phyloP scores from a whole-genome alignment of 345 rosid species.

The Syzygium grande region DNA sequence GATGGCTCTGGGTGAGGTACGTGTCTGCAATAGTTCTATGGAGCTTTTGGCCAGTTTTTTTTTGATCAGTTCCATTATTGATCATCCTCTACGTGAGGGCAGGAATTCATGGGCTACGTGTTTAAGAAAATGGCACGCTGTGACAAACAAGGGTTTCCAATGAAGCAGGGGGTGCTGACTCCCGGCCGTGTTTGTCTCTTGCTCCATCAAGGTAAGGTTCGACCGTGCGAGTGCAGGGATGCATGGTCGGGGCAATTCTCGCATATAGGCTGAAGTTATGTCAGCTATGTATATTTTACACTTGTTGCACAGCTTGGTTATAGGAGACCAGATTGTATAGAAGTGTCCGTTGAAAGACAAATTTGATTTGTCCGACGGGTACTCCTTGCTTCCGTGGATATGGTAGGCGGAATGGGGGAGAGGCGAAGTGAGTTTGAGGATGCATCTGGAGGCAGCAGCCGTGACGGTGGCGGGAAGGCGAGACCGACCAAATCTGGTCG shows the following conservation, averaged over 20 bases:
- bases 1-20: conserved; percentile 79
- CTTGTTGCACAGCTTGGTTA: no score
- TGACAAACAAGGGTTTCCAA: conserved; percentile 87
- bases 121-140: conserved; percentile 90
- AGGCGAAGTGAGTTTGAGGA: no score
- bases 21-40: neutral
- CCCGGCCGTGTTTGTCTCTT: conserved; percentile 78
- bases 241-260: neutral
- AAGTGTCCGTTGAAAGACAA: no score
- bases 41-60: neutral
- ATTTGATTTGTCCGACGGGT: no score
- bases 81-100: neutral
- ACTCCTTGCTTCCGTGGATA: conserved; percentile 78
- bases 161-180: conserved; percentile 83
- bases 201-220: conserved; percentile 49
- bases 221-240: no score
- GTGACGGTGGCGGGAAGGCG: no score
- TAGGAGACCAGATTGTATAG: no score
- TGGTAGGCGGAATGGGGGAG: conserved; percentile 42
- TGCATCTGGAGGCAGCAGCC: no score
- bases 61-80: neutral
- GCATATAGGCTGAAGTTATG: neutral
- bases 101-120: conserved; percentile 83
- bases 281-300: no score
- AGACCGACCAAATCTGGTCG: no score